phyloP scores from a whole-genome alignment of 345 rosid genomes.

The Raphanus sativus region DNA sequence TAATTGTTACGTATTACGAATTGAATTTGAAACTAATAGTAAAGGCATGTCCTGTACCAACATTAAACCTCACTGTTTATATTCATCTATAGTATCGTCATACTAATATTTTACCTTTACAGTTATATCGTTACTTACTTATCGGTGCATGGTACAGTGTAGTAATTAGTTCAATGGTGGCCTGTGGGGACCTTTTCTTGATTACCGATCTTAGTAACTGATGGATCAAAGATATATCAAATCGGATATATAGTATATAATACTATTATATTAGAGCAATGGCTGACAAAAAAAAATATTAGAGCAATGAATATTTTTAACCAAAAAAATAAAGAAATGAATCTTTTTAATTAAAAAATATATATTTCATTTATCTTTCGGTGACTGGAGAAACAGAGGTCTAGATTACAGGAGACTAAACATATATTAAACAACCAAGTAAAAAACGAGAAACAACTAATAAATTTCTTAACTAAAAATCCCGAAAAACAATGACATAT shows the following conservation, averaged over 20 bases:
- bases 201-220: constrained; percentile 9
- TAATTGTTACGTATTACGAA: constrained; percentile 17
- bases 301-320: too few relatives aligned
- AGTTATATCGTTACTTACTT: not conserved
- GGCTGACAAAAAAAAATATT: not conserved
- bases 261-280: not conserved
- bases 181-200: not conserved
- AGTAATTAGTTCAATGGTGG: not conserved
- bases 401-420: too few relatives aligned
- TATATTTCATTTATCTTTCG: too few relatives aligned
- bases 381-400: too few relatives aligned
- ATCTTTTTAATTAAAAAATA: too few relatives aligned
- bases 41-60: constrained; percentile 1
- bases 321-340: too few relatives aligned
- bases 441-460: too few relatives aligned
- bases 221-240: constrained; percentile 19
- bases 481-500: constrained; percentile 11
- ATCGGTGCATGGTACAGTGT: constrained; percentile 3
- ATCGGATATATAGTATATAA: not conserved
- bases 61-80: too few relatives aligned
- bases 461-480: not conserved
- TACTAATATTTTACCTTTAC: constrained; percentile 6
- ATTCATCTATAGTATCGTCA: constrained; percentile 8
- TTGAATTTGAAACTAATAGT: not conserved
- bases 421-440: too few relatives aligned